Evolutionary conservation across 1,139 yeast genomes (phyloP), one percentile per base, ranked within the genome.

Genomic region (Neolecta irregularis): DNA sequence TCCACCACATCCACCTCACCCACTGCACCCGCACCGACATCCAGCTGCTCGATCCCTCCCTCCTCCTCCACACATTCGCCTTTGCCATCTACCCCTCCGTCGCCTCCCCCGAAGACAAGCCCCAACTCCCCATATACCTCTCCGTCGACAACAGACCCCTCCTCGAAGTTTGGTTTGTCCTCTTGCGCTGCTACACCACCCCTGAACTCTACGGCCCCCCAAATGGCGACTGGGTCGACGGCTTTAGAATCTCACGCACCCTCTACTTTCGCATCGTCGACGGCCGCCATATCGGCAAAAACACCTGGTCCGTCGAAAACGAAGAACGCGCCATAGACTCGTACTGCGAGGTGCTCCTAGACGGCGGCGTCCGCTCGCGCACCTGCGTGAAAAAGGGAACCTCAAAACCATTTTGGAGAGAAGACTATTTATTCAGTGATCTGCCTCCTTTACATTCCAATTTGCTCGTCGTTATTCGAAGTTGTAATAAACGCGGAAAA

Each of bases 161-260:
- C 6, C 30, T 33, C 23, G 42, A 41, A 18, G 44, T 41, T 6
- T 41, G 44, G 44, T 41, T 34, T 31, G 38, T 37, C 9, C 33
- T 41, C 7, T 17, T 41, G 7, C 33, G 41, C 11, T 31, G 38
- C 17, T 31, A 39, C 24, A 29, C 41, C 11, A 20, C 40, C 7
- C 44, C 44, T 6, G 44, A 41, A 20, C 30, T 37, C 2, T 41
- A 39, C 32, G 44, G 44, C 11, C 43, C 44, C 12, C 43, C 39
- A 12, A 37, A 34, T 3, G 44, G 43, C 2, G 17, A 21, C 7
- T 39, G 32, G 16, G 4, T 6, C 18, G 43, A 41, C 4, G 28
- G 43, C 12, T 41, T 41, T 18, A 16, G 41, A 11, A 40, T 39
- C 35, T 26, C 30, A 11, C 25, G 44, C 13, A 17, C n/a, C 4